Conservation (phyloP, 768 basidiomycete species). For the Kwoniella sp. region DNA sequence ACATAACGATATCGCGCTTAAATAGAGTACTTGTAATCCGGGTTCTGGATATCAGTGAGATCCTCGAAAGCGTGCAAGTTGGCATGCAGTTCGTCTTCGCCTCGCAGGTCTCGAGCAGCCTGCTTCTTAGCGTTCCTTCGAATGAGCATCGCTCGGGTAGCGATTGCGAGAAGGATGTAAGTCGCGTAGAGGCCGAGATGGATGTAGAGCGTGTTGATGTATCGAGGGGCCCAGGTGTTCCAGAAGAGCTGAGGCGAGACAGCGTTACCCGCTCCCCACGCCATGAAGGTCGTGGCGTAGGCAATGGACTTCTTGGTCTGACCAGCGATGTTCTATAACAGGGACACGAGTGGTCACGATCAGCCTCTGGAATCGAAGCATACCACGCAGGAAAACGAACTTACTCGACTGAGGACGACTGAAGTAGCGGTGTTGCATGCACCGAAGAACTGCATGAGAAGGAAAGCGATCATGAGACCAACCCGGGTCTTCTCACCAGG, state of each 20-base stretch:
- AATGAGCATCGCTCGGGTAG: slow-evolving; percentile 49
- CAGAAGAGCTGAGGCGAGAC: slow-evolving; percentile 63
- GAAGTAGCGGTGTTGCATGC: slow-evolving; percentile 26
- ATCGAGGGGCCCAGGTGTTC: slow-evolving; percentile 60
- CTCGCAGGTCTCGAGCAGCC: slow-evolving; percentile 6
- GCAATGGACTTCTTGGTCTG: slow-evolving; percentile 63
- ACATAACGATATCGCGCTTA: slow-evolving; percentile 1
- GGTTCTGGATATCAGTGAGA: slow-evolving; percentile 48
- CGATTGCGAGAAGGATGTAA: slow-evolving; percentile 18
- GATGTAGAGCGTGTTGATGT: slow-evolving; percentile 48
- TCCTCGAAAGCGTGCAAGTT: slow-evolving; percentile 41
- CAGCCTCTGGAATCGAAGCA: background rate
- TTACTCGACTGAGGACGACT: slow-evolving; percentile 23
- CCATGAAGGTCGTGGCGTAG: slow-evolving; percentile 60
- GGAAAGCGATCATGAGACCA: slow-evolving; percentile 62
- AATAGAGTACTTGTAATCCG: slow-evolving; percentile 36
- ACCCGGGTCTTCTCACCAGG: slow-evolving; percentile 59
- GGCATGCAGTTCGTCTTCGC: slow-evolving; percentile 4
- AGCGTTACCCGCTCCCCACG: slow-evolving; percentile 64
- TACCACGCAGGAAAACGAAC: background rate
- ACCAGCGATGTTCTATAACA: slow-evolving; percentile 58
- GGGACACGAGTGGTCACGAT: background rate
- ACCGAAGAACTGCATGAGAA: slow-evolving; percentile 52
- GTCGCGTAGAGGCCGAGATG: slow-evolving; percentile 19
- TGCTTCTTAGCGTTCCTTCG: slow-evolving; percentile 55